Percentiles rank a stretch among this genome's conserved stretches.
Conservation (phyloP, 2,329 filamentous ascomycete genomes). For the Elsinoe necatrix region DNA sequence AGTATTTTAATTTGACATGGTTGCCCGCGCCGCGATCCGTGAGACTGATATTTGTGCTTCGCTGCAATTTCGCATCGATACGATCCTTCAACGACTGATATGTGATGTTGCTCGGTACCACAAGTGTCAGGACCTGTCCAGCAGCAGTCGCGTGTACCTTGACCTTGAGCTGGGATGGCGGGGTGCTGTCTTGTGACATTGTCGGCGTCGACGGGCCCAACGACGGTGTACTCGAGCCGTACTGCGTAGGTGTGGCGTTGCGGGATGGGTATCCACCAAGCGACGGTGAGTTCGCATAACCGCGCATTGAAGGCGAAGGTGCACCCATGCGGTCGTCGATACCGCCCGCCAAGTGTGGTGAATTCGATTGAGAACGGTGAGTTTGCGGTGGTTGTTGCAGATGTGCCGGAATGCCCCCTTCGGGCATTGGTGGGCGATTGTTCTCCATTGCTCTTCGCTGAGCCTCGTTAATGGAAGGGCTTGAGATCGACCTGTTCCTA, state of each 20-base stretch:
- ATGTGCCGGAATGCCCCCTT: constrained; percentile 24
- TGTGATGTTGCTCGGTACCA: constrained; percentile 89
- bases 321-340: constrained; percentile 47
- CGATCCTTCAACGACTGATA: constrained; percentile 90
- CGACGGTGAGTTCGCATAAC: constrained; percentile 47
- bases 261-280: constrained; percentile 10
- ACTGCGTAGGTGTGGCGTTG: constrained; percentile 40
- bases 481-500: constrained; percentile 82
- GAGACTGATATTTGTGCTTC: constrained; percentile 77
- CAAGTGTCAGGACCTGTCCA: constrained; percentile 86
- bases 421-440: constrained; percentile 34
- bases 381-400: constrained; percentile 25
- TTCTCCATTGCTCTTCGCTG: constrained; percentile 49
- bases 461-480: constrained; percentile 77
- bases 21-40: constrained; percentile 48
- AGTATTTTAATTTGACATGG: constrained; percentile 78
- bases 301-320: constrained; percentile 38
- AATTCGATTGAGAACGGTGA: constrained; percentile 67
- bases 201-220: constrained; percentile 10
- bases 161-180: constrained; percentile 75
- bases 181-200: constrained; percentile 18
- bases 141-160: constrained; percentile 76
- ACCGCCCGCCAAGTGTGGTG: constrained; percentile 56
- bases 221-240: constrained; percentile 21
- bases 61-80: constrained; percentile 87